Evolutionary conservation across 345 rosid species (phyloP).

Genomic region (Hevea brasiliensis): DNA sequence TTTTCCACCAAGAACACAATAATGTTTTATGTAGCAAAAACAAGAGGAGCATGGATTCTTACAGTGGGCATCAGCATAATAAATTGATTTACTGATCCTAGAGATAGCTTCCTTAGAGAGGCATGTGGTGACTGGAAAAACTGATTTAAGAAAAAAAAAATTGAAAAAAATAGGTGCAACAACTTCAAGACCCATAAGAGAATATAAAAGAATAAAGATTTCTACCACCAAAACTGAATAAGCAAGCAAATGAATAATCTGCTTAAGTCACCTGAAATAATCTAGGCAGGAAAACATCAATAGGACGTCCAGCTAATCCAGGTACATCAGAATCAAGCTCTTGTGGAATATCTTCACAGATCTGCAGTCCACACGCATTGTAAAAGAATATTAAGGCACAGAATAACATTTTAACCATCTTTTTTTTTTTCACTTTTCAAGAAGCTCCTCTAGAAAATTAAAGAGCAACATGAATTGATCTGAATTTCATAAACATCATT

Average conservation of each 20-base stretch:
- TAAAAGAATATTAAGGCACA: not conserved
- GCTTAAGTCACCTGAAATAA: conserved; percentile 59
- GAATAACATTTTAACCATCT: not conserved
- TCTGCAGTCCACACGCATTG: conserved; percentile 35
- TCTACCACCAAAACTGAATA: not conserved
- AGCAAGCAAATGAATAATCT: not conserved
- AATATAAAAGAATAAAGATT: not conserved
- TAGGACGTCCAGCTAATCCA: conserved; percentile 81
- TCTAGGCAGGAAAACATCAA: conserved; percentile 72
- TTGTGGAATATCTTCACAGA: conserved; percentile 93
- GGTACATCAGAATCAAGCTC: conserved; percentile 80
- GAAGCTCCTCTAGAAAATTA: not conserved
- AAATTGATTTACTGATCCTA: conserved; percentile 82
- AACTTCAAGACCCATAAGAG: not conserved
- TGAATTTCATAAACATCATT: not conserved
- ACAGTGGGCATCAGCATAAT: conserved; percentile 94
- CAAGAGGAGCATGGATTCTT: conserved; percentile 38
- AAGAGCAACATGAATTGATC: not conserved
- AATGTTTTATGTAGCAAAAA: not conserved
- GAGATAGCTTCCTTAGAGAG: conserved; percentile 74
- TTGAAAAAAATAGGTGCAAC: not conserved
- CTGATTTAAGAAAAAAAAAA: conserved; percentile 45
- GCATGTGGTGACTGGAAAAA: conserved; percentile 85
- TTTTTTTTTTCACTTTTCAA: not conserved
- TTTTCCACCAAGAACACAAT: conserved; percentile 8